phyloP scores from a whole-genome alignment of 345 rosid genomes.

The Jatropha curcas region DNA sequence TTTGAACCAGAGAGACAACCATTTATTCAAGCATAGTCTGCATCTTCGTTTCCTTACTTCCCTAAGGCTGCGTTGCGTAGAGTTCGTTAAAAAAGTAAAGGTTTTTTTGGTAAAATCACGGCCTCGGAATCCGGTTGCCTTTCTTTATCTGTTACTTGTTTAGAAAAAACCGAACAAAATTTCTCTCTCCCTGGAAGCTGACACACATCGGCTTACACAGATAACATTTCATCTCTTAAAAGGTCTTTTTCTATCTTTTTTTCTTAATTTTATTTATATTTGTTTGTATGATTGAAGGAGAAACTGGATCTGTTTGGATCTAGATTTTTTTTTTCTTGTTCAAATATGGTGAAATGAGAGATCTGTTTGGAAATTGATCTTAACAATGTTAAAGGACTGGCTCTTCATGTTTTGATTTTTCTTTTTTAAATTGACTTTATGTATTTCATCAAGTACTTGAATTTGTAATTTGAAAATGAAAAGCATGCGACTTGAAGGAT shows the following conservation, averaged over 20 bases:
- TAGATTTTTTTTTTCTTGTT: background rate
- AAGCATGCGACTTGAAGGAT: background rate
- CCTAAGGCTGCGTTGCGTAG: too few relatives aligned
- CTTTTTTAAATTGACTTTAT: too few relatives aligned
- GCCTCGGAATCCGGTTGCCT: too few relatives aligned
- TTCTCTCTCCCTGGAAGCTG: background rate
- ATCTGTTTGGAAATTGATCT: background rate
- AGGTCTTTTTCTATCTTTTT: background rate
- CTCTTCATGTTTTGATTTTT: background rate
- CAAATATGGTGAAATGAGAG: background rate
- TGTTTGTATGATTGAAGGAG: background rate
- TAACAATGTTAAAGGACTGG: background rate
- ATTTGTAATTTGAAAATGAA: background rate
- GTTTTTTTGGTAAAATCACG: too few relatives aligned
- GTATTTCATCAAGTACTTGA: background rate
- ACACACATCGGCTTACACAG: background rate
- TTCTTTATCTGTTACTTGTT: too few relatives aligned
- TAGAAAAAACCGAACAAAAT: too few relatives aligned
- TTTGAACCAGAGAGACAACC: too few relatives aligned
- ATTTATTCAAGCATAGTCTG: too few relatives aligned
- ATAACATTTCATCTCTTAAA: constrained; percentile 43
- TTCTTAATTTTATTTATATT: background rate
- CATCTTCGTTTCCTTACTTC: too few relatives aligned
- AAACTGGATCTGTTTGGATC: constrained; percentile 12
- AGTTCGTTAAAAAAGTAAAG: too few relatives aligned